phyloP scores from a whole-genome alignment of 2,329 filamentous ascomycete genomes.

The Trichoderma guizhouense region DNA sequence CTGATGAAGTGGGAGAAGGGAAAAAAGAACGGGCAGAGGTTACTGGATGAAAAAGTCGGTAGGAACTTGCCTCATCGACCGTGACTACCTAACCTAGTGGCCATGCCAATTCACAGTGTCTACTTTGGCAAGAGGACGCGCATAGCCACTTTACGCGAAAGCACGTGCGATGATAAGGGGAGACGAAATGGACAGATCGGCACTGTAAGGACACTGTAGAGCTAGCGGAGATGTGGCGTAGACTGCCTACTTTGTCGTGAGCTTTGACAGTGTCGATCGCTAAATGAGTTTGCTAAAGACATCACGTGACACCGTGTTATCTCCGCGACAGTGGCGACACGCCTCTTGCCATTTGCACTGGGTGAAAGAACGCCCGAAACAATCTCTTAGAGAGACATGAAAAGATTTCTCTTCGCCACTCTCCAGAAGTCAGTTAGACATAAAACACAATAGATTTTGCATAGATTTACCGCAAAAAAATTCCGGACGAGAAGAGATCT shows the following conservation, averaged over 20 bases:
- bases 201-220: conserved; percentile 16
- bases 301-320: conserved; percentile 38
- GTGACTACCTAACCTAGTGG: conserved; percentile 19
- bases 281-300: not conserved
- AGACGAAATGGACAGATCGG: conserved; percentile 17
- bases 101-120: conserved; percentile 32
- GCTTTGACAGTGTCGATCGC: conserved; percentile 21
- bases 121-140: conserved; percentile 22
- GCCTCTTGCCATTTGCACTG: conserved; percentile 23
- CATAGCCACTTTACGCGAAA: conserved; percentile 33
- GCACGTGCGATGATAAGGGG: conserved; percentile 27
- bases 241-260: not conserved
- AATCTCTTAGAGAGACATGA: not conserved
- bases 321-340: conserved; percentile 22
- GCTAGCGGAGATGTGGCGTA: not conserved
- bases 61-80: conserved; percentile 26
- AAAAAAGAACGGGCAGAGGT: not conserved
- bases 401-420: not conserved
- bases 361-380: not conserved
- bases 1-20: not conserved
- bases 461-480: not conserved
- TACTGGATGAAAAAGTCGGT: conserved; percentile 26
- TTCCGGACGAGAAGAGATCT: not conserved
- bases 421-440: not conserved
- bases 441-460: not conserved